A percentile compares a stretch with the other conserved stretches of the same genome.
phyloP scores from a whole-genome alignment of 2,329 filamentous ascomycete genomes.

The Microcyclospora tardicrescens region DNA sequence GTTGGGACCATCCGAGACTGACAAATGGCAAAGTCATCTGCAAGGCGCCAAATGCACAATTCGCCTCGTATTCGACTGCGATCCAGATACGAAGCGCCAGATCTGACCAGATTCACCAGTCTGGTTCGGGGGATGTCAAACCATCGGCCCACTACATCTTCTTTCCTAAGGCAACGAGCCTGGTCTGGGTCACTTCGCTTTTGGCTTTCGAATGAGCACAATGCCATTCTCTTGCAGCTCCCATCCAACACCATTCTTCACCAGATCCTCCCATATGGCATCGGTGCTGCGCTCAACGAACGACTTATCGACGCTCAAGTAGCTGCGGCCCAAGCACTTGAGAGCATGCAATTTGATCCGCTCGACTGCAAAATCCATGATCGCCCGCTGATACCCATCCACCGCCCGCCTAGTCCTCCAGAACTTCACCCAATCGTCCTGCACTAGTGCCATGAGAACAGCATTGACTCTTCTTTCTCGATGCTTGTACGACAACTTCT shows the following conservation, averaged over 20 bases:
- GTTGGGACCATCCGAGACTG: no score
- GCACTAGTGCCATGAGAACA: constrained; percentile 56
- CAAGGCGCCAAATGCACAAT: no score
- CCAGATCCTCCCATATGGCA: constrained; percentile 59
- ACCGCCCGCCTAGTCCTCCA: constrained; percentile 57
- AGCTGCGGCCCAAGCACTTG: constrained; percentile 75
- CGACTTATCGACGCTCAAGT: constrained; percentile 55
- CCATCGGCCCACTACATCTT: no score
- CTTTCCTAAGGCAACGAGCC: no score
- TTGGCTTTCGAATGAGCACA: constrained; percentile 61
- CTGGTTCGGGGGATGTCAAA: no score
- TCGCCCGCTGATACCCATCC: constrained; percentile 63
- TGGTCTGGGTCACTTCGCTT: constrained; percentile 22
- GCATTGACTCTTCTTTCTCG: constrained; percentile 55
- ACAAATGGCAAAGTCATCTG: no score
- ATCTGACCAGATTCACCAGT: no score
- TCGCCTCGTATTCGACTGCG: no score
- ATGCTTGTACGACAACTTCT: constrained; percentile 48
- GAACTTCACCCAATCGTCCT: constrained; percentile 74
- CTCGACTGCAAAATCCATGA: constrained; percentile 72
- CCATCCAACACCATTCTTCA: constrained; percentile 70
- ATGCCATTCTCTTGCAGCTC: constrained; percentile 51
- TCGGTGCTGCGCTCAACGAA: constrained; percentile 60
- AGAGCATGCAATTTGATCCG: constrained; percentile 63
- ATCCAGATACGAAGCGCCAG: no score